Percentiles rank a stretch among this genome's conserved stretches.
phyloP scores from a whole-genome alignment of 202 grass and related monocot genomes.

The Setaria viridis region DNA sequence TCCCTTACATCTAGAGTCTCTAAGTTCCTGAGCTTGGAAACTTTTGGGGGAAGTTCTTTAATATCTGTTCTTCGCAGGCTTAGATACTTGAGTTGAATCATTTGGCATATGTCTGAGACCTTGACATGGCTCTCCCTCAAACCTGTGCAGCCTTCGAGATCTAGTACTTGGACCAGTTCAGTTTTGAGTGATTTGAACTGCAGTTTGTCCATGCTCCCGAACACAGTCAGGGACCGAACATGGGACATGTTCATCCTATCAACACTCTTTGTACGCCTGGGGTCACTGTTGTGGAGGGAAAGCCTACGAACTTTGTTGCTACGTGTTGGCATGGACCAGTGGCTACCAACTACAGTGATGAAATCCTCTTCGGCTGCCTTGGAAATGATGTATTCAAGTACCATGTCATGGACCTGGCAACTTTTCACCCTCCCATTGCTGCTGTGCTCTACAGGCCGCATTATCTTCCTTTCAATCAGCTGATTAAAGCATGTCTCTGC shows the following conservation, averaged over 20 bases:
- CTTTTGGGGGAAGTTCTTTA: not conserved
- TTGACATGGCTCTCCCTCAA: not conserved
- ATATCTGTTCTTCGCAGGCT: not conserved
- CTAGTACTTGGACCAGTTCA: not conserved
- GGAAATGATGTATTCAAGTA: not conserved
- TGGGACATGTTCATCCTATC: not conserved
- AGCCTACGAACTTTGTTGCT: conserved; percentile 23
- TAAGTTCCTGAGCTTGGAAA: not conserved
- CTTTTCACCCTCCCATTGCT: not conserved
- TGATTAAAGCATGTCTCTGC: not conserved
- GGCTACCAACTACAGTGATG: not conserved
- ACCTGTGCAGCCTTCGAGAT: not conserved
- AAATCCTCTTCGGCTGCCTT: conserved; percentile 10
- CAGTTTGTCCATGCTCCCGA: not conserved
- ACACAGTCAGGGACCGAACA: not conserved
- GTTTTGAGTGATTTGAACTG: not conserved
- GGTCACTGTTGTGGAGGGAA: not conserved
- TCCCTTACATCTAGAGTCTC: conserved; percentile 21
- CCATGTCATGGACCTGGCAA: not conserved
- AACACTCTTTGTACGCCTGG: not conserved
- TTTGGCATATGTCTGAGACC: not conserved
- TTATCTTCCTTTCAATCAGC: not conserved
- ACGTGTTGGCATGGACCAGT: not conserved
- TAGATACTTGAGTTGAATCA: not conserved
- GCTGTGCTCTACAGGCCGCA: not conserved